Evolutionary conservation across 768 basidiomycete species (phyloP).

Genomic region (Tulasnella sp.): DNA sequence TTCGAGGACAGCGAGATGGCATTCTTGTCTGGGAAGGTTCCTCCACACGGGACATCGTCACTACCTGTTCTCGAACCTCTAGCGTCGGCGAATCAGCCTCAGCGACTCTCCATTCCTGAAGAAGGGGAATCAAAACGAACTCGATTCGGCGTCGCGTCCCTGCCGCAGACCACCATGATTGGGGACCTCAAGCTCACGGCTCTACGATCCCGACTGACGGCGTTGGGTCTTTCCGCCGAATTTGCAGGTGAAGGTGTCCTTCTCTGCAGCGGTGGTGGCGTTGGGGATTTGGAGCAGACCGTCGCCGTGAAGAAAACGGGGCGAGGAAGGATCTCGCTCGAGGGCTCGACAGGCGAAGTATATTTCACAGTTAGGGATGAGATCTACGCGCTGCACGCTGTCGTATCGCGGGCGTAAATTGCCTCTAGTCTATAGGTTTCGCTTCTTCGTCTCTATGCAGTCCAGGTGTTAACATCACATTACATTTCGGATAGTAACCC

Average conservation of each 20-base stretch:
- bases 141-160: conserved; percentile 45
- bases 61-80: conserved; percentile 67
- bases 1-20: conserved; percentile 98
- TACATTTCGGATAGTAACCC: no score
- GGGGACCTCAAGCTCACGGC: conserved; percentile 90
- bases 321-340: conserved; percentile 75
- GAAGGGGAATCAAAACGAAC: conserved; percentile 26
- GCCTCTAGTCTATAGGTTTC: no score
- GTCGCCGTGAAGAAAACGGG: conserved; percentile 86
- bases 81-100: conserved; percentile 19
- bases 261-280: conserved; percentile 56
- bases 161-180: conserved; percentile 91
- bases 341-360: conserved; percentile 77
- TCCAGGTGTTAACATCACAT: no score
- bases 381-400: conserved; percentile 83
- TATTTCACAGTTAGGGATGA: conserved; percentile 84
- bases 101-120: conserved; percentile 19
- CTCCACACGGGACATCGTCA: conserved; percentile 72
- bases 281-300: conserved; percentile 39
- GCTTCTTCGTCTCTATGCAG: no score
- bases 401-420: conserved; percentile 41
- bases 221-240: conserved; percentile 76
- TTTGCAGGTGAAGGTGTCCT: conserved; percentile 96
- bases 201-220: conserved; percentile 67
- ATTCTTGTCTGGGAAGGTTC: conserved; percentile 80